phyloP scores from a whole-genome alignment of 768 basidiomycete genomes.

The Suillus spraguei region DNA sequence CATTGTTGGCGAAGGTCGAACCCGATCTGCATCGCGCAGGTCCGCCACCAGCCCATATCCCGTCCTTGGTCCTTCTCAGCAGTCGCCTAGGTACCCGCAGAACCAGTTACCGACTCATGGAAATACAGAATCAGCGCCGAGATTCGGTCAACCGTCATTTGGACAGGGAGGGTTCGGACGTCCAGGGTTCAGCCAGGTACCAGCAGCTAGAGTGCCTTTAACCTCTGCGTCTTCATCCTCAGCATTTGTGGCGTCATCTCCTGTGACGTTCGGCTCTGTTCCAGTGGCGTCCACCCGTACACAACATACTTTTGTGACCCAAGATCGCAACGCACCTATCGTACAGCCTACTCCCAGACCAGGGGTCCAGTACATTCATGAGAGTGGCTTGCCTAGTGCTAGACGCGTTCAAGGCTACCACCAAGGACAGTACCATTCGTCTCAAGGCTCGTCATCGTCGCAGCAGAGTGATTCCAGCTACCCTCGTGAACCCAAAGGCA shows the following conservation, averaged over 20 bases:
- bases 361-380: slow-evolving; percentile 19
- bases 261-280: slow-evolving; percentile 4
- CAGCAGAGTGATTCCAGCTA: slow-evolving; percentile 20
- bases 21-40: slow-evolving; percentile 27
- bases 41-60: slow-evolving; percentile 31
- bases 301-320: slow-evolving; percentile 2
- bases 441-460: slow-evolving; percentile 23
- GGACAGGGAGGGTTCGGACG: slow-evolving; percentile 20
- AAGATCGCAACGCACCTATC: slow-evolving; percentile 14
- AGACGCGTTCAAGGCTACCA: slow-evolving; percentile 14
- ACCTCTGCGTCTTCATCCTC: slow-evolving; percentile 8
- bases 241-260: slow-evolving; percentile 16
- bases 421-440: slow-evolving; percentile 8
- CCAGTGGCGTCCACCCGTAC: not conserved
- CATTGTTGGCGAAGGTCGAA: slow-evolving; percentile 37
- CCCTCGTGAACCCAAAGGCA: slow-evolving; percentile 15
- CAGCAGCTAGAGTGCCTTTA: slow-evolving; percentile 5
- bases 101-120: slow-evolving; percentile 20
- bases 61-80: slow-evolving; percentile 18
- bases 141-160: slow-evolving; percentile 30
- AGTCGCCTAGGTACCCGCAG: slow-evolving; percentile 30
- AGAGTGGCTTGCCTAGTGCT: slow-evolving; percentile 14
- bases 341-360: slow-evolving; percentile 14
- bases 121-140: slow-evolving; percentile 14
- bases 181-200: slow-evolving; percentile 12